Base-by-base conservation (phyloP, 768 basidiomycete species). In the Termitomyces sp. region DNA sequence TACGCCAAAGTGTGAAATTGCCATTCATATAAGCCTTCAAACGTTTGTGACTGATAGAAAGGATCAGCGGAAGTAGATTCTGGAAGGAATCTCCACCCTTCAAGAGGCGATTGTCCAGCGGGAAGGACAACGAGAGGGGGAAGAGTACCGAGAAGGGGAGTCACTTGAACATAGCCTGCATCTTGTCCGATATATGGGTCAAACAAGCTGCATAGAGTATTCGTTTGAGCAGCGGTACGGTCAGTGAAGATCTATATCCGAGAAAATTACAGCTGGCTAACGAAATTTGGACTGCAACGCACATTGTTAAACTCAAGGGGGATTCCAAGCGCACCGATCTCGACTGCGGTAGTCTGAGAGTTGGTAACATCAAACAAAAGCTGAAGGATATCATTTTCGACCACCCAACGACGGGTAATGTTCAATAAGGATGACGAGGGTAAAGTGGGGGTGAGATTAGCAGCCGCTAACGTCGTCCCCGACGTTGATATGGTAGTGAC, bases 21-120 rank as follows among this genome's bases (percentile, higher is more conserved):
- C 81, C 82, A 82, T 70, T 82, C 82, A 67, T 81, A 81, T 14
- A 82, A 63, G 0, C 75, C 82, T 61, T 83, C 82, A 61, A 83
- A 83, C 0, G 82, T 83, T 62, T 83, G 82, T 1, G 80, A 81
- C 60, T 82, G 81, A 60, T 83, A 83, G 56, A 68, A 78, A 1
- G 78, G 77, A 1, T 74, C 59, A 1, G 66, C 70, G 3, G 73
- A 68, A 0, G 79, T 81, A 21, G 73, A 72, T 63, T 82, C 81
- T 2, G 76, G 73, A 51, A 83, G 75, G 64, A 82, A 82, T 33
- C 81, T 71, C 81, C 81, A 83, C 26, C 81, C 82, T 66, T 83
- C 82, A 19, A 83, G 66, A n/a, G 82, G 81, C 8, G 75, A 76
- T 44, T 70, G 66, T 0, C 70, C 73, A 21, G 73, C 75, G 0